Base-by-base conservation (phyloP, 2,329 filamentous ascomycete genomes). In the Sarocladium oryzae region DNA sequence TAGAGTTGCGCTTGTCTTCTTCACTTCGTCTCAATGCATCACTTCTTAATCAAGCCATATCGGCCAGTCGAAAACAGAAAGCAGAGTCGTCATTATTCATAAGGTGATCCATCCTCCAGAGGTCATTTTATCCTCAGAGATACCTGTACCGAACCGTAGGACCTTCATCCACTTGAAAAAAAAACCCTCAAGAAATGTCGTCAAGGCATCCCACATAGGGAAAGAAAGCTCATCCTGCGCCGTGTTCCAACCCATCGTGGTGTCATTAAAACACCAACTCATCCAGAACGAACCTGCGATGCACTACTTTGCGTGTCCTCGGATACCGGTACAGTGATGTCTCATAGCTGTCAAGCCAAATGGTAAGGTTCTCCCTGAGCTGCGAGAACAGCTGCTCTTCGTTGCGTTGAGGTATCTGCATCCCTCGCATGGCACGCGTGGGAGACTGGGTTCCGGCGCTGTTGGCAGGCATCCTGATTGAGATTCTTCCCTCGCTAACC, bases 401-500 rank as follows among this genome's bases (percentile, higher is more conserved):
- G 11, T 64, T 54, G 68, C 67, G 73, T 10, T 56, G 35, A n/a
- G 60, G 63, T 15, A 57, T 53, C 16, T 56, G 52, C 15, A 66
- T 63, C 10, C 69, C 70, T 51, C 67, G 66, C 2, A 62, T 64
- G 3, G 65, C 62, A 49, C 72, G 67, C 16, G 66, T 67, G 11
- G 43, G 10, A 21, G 58, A 58, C 4, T 59, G 52, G 6, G 63
- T 59, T 10, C 59, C 62, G 11, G 58, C 59, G 8, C 56, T 58
- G 49, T 63, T 67, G 2, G 63, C 64, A 4, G 70, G 69, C 3
- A 64, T 67, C 51, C 65, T 69, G 21, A 75, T 65, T 0, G 63
- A 67, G 10, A 76, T 66, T 2, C 53, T 61, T 2, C 60, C 57
- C 3, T 57, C 60, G 2, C 61, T 60, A 1, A 63, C 58, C 7